Evolutionary conservation across 495 filamentous ascomycete genomes (phyloP), one percentile per base, ranked within the genome.

Genomic region (Penicillium crystallinum): DNA sequence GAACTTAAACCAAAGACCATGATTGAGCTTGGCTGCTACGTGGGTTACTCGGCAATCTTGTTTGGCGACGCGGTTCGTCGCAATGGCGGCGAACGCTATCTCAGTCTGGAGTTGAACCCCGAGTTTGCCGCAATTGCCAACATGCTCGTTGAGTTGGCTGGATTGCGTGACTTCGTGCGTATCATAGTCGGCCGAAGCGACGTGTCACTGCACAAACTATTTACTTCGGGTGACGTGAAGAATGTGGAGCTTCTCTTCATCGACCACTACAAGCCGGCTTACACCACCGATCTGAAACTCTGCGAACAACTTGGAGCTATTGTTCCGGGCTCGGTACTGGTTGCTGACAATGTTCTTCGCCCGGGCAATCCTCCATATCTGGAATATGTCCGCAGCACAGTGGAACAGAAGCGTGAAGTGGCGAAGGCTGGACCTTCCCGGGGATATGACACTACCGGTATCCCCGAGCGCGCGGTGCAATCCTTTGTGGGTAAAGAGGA

Each of bases 11-110:
- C 89, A 0, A 56, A 78, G 34, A 74, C 73, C 5, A 86, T 91
- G 75, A 80, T 93, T 41, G 89, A 95, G 64, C 78, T 92, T 4
- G 89, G 89, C 35, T 85, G 86, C 41, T 95, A 91, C 67, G 73
- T 90, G 27, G 89, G 89, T 37, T 93, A 91, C 71, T 89, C 86
- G 0, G 81, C 83, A 36, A 82, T 90, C 44, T 70, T 88, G 6
- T 90, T 90, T 56, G 85, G 79, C 25, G 75, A 80, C 11, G 80
- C 84, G 3, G 63, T 88, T 3, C 75, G 76, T 27, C 68, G 76
- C 15, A 75, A 75, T 17, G 82, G 83, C 15, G 83, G 85, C 5
- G 71, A 76, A 56, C 65, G 70, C 25, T 90, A 87, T 61, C 81
- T 76, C 56, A 85, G 81, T 60, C 69, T 90, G 0, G 88, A 91